phyloP scores from a whole-genome alignment of 805 yeast genomes.

The Candida hungchunana region DNA sequence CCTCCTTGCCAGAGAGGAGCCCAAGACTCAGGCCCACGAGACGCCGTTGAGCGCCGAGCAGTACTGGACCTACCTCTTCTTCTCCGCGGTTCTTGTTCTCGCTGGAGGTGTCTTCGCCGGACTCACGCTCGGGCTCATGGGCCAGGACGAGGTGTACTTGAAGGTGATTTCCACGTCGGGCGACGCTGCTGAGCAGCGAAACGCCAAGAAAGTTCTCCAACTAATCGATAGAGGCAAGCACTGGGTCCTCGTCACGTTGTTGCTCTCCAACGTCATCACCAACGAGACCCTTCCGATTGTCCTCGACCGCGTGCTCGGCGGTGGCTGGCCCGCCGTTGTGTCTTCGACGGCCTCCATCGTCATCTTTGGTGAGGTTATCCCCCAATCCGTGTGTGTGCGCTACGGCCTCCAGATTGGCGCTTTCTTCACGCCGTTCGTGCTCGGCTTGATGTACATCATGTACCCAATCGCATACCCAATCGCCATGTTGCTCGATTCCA shows the following conservation, averaged over 20 bases:
- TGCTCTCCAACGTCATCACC: conserved; percentile 84
- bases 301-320: conserved; percentile 87
- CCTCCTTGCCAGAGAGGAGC: conserved; percentile 6
- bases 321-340: conserved; percentile 96
- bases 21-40: conserved; percentile 1
- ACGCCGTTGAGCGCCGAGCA: conserved; percentile 17
- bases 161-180: conserved; percentile 91
- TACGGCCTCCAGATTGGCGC: conserved; percentile 93
- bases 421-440: conserved; percentile 83
- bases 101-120: conserved; percentile 93
- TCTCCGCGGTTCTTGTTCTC: conserved; percentile 59
- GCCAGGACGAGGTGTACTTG: conserved; percentile 93
- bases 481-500: conserved; percentile 72
- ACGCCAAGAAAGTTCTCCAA: conserved; percentile 67
- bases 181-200: conserved; percentile 57
- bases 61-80: conserved; percentile 27
- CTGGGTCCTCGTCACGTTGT: conserved; percentile 89
- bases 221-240: conserved; percentile 84
- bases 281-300: conserved; percentile 94
- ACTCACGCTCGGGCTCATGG: conserved; percentile 93
- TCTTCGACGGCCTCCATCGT: conserved; percentile 91
- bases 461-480: conserved; percentile 92
- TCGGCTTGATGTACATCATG: conserved; percentile 78
- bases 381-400: conserved; percentile 89
- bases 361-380: conserved; percentile 93